Evolutionary conservation across 2,329 filamentous ascomycete species (phyloP).

Genomic region (Colletotrichum neosansevieriae): DNA sequence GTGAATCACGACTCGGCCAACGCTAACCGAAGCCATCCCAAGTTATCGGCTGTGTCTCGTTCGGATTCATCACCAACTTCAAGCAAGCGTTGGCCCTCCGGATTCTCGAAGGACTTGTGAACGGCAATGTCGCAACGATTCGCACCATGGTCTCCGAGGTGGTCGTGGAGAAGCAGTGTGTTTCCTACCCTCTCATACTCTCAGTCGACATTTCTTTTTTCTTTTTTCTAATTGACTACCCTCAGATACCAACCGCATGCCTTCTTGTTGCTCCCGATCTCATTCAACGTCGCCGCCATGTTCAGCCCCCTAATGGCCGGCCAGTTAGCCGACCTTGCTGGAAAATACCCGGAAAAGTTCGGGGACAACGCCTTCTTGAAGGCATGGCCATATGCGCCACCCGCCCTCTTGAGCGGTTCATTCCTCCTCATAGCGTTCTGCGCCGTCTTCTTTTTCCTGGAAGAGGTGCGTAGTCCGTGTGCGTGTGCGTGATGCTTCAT

Average conservation of each 20-base stretch:
- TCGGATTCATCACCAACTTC: slow-evolving; percentile 31
- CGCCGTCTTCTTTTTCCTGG: slow-evolving; percentile 16
- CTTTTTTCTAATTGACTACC: neutral
- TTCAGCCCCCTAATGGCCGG: slow-evolving; percentile 24
- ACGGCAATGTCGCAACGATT: slow-evolving; percentile 21
- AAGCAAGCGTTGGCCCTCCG: slow-evolving; percentile 22
- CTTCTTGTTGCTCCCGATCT: slow-evolving; percentile 19
- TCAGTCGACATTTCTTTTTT: rapidly evolving
- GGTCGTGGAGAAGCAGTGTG: slow-evolving; percentile 12
- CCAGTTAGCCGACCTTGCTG: slow-evolving; percentile 17
- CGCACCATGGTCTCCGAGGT: slow-evolving; percentile 31
- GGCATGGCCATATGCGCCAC: slow-evolving; percentile 17
- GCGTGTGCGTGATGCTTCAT: neutral
- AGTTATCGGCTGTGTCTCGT: slow-evolving; percentile 9
- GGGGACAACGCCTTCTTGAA: slow-evolving; percentile 21
- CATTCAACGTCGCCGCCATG: slow-evolving; percentile 22
- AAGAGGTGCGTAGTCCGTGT: slow-evolving; percentile 5
- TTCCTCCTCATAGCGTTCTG: slow-evolving; percentile 16
- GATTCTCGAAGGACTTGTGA: slow-evolving; percentile 12
- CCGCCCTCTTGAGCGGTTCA: neutral
- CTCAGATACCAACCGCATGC: slow-evolving; percentile 8
- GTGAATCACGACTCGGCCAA: neutral
- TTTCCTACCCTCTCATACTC: neutral
- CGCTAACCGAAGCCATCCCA: rapidly evolving
- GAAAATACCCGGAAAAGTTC: slow-evolving; percentile 27